phyloP scores from a whole-genome alignment of 176 grass and related monocot species.

The Pharus latifolius region DNA sequence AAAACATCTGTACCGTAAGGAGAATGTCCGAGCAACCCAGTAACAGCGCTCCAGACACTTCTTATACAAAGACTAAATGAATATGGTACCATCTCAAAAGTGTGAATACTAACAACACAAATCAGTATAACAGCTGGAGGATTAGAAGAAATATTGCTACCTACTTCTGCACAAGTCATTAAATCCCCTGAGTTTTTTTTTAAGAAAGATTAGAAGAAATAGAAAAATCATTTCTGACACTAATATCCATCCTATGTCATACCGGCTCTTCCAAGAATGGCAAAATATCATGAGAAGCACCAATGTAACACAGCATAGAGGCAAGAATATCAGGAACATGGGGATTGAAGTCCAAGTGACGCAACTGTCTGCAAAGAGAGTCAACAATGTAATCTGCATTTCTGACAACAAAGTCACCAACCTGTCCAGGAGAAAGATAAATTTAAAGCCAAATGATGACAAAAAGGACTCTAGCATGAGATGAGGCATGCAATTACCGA shows the following conservation, averaged over 20 bases:
- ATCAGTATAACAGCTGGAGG: too few species aligned
- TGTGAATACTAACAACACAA: too few species aligned
- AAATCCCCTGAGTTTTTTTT: neutral
- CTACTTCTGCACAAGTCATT: neutral
- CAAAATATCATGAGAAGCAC: slow-evolving; percentile 82
- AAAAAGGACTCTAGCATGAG: slow-evolving; percentile 3
- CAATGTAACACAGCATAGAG: slow-evolving; percentile 83
- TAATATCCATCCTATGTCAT: slow-evolving; percentile 15
- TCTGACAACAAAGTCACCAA: slow-evolving; percentile 63
- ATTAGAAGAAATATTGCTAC: neutral
- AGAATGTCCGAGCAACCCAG: too few species aligned
- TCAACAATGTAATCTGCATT: slow-evolving; percentile 98
- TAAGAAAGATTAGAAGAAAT: neutral
- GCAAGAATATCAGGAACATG: slow-evolving; percentile 93
- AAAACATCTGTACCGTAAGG: too few species aligned
- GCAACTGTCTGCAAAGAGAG: slow-evolving; percentile 74
- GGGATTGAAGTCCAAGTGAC: slow-evolving; percentile 70
- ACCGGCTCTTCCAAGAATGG: slow-evolving; percentile 96
- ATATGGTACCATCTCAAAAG: too few species aligned
- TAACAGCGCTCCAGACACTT: too few species aligned
- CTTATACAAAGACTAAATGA: too few species aligned
- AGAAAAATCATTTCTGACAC: neutral
- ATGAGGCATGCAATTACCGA: slow-evolving; percentile 45
- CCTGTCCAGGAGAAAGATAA: slow-evolving; percentile 40
- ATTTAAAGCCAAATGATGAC: neutral